Evolutionary conservation across 495 filamentous ascomycete genomes (phyloP), one percentile per base, ranked within the genome.

Genomic region (Stereocaulon alpinum): DNA sequence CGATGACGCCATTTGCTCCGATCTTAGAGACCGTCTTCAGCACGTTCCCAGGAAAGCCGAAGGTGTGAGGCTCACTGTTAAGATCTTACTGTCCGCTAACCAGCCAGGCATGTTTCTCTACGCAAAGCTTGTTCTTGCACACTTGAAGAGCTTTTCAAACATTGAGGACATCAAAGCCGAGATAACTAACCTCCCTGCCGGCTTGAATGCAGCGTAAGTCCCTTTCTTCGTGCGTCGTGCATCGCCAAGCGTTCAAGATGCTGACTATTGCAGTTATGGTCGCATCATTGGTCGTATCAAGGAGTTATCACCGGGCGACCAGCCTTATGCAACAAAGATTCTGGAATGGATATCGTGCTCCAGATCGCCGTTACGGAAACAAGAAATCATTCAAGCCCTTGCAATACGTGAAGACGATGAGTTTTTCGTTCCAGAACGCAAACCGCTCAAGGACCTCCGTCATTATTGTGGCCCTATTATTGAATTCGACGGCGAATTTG

Each of bases 281-380:
- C 54, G 54, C 27, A 56, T 56, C 12, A 56, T 56, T 11, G 40
- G 11, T 6, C 40, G 54, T 32, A 56, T 56, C 5, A 17, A 56
- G 29, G 27, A 44, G n/a, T 6, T 56, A 40, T 12, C n/a, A 22
- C 40, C 27, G 5, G 22, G 15, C n/a, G 53, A 56, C 11, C 37
- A 34, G 6, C 12, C 14, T 29, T 12, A 42, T 24, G 40, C 53
- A 29, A 34, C 15, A 27, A 56, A 4, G 41, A 56, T 56, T 22
- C 53, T 56, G 24, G 37, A 32, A 4, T 56, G 53, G 53, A 27
- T 56, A 43, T 41, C 53, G 29, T 56, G 53, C 40, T n/a, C 53
- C 29, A 30, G n/a, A 40, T 32, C 29, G 6, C 14, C 40, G 29
- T 22, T 44, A 20, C 40, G 40, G 40, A 44, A 18, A 44, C 37